Conservation (phyloP, 305 asterid genomes). For the Fraxinus dipetala region DNA sequence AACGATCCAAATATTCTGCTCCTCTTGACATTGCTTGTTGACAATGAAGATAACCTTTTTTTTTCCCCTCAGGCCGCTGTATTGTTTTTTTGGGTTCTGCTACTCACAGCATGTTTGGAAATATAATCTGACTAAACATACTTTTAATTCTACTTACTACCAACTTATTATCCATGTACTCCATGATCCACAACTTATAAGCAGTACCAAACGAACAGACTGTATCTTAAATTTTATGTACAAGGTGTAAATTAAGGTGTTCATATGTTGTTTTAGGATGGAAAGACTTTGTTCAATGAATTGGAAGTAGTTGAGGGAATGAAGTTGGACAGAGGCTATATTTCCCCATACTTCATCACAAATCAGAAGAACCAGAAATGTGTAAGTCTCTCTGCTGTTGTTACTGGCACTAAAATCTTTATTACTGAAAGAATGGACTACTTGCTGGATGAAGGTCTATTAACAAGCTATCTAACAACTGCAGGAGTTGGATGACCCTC, state of each 20-base stretch:
- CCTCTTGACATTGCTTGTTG: background rate
- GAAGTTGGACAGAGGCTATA: constrained; percentile 59
- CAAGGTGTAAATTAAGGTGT: background rate
- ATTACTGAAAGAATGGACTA: background rate
- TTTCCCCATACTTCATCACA: constrained; percentile 57
- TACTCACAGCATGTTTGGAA: background rate
- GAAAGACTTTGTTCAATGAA: constrained; percentile 51
- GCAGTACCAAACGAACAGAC: too few relatives aligned
- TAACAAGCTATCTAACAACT: background rate
- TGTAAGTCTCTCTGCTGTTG: constrained; percentile 29
- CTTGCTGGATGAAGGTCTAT: background rate
- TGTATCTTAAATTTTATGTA: background rate
- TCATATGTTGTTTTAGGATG: constrained; percentile 34
- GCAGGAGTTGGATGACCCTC: constrained; percentile 58
- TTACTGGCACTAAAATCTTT: background rate
- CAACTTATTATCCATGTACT: too few relatives aligned
- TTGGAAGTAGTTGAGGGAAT: constrained; percentile 67
- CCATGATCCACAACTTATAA: too few relatives aligned
- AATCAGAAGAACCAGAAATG: constrained; percentile 60
- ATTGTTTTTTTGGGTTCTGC: background rate
- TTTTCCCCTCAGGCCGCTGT: background rate
- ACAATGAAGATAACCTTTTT: background rate
- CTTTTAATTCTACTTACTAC: too few relatives aligned
- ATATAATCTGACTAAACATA: background rate
- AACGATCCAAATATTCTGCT: background rate